Conservation (phyloP, 495 filamentous ascomycete genomes). For the Symbiotaphrina buchneri region DNA sequence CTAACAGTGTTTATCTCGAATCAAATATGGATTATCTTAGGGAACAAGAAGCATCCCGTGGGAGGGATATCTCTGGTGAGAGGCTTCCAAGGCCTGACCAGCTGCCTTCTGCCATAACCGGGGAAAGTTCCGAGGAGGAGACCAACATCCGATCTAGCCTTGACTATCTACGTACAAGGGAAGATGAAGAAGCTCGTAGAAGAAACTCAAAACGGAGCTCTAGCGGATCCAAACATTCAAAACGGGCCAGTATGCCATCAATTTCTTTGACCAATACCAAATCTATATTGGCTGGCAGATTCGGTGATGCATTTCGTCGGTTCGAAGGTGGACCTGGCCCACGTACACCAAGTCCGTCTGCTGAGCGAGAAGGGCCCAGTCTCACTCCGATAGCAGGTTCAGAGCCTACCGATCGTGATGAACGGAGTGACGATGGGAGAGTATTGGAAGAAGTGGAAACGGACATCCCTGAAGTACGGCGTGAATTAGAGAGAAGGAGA, state of each 20-base stretch:
- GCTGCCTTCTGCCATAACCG: conserved; percentile 14
- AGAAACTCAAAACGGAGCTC: conserved; percentile 48
- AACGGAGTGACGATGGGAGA: conserved; percentile 41
- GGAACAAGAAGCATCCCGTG: conserved; percentile 25
- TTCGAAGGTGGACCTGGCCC: conserved; percentile 42
- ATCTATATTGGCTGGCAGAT: conserved; percentile 69
- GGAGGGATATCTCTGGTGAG: background rate
- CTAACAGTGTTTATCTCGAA: conserved; percentile 56
- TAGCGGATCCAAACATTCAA: conserved; percentile 41
- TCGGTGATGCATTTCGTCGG: conserved; percentile 85
- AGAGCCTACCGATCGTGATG: conserved; percentile 53
- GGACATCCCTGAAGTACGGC: conserved; percentile 69
- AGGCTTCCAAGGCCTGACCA: conserved; percentile 7
- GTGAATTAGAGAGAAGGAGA: conserved; percentile 69
- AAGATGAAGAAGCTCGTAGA: conserved; percentile 39
- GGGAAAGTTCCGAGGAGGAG: conserved; percentile 28
- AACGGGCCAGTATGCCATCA: conserved; percentile 63
- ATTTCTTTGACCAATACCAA: conserved; percentile 58
- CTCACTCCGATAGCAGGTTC: conserved; percentile 56
- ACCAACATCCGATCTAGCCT: conserved; percentile 65
- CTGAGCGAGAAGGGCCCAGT: conserved; percentile 18
- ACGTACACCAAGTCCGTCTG: conserved; percentile 28
- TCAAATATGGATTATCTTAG: conserved; percentile 57
- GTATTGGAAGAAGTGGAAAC: conserved; percentile 38
- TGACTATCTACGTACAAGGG: conserved; percentile 67